Percentiles rank a stretch among this genome's conserved stretches.
Conservation (phyloP, 2,329 filamentous ascomycete species). For the Sphaerulina vaccinii region DNA sequence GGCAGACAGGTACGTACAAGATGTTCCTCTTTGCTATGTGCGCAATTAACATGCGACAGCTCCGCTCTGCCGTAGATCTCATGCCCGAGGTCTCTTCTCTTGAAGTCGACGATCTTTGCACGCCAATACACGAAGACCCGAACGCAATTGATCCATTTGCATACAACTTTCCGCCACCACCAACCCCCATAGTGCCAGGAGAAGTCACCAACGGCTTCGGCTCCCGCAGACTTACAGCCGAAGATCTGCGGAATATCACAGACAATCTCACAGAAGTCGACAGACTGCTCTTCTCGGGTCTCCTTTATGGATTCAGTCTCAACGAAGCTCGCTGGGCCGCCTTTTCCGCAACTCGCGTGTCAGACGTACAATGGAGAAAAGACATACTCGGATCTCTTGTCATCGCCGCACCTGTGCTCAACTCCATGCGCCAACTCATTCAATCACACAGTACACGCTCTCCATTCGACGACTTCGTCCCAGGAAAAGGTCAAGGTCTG, state of each 20-base stretch:
- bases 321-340: neutral
- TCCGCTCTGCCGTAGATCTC: neutral
- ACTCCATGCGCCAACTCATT: slow-evolving; percentile 4
- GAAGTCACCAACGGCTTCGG: no score
- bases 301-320: slow-evolving; percentile 6
- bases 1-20: neutral
- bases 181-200: neutral
- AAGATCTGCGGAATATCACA: neutral
- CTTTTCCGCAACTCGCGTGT: neutral
- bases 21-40: neutral
- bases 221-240: no score
- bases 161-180: neutral
- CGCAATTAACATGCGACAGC: neutral
- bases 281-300: slow-evolving; percentile 5
- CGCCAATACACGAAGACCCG: neutral
- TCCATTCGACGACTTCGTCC: slow-evolving; percentile 9
- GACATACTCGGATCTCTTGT: slow-evolving; percentile 4
- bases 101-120: neutral
- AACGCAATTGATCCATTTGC: neutral
- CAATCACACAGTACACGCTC: slow-evolving; percentile 1
- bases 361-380: neutral
- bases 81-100: neutral
- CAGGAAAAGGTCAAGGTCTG: slow-evolving; percentile 9
- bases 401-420: neutral
- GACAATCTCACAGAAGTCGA: neutral